phyloP scores from a whole-genome alignment of 306 rosid species.

The Quercus dentata region DNA sequence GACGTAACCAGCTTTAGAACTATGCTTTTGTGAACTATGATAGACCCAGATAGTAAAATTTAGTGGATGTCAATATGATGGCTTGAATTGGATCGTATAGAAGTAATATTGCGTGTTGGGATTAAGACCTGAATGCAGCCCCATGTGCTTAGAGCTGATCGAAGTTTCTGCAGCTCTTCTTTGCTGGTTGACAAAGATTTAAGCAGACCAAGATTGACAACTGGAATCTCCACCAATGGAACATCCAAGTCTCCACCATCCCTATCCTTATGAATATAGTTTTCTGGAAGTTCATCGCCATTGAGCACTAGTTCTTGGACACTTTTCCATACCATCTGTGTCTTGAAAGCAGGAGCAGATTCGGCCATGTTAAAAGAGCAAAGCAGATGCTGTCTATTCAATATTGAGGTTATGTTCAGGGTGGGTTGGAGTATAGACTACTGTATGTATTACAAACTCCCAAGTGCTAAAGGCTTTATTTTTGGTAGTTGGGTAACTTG shows the following conservation, averaged over 20 bases:
- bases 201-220: conserved; percentile 29
- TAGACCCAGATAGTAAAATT: too few relatives aligned
- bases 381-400: background rate
- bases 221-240: conserved; percentile 25
- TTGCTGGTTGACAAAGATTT: conserved; percentile 1
- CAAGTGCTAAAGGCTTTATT: too few relatives aligned
- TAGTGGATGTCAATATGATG: too few relatives aligned
- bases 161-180: conserved; percentile 32
- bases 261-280: conserved; percentile 22
- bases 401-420: too few relatives aligned
- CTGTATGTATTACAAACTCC: too few relatives aligned
- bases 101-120: background rate
- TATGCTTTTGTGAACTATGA: too few relatives aligned
- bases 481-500: too few relatives aligned
- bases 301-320: conserved; percentile 34
- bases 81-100: too few relatives aligned
- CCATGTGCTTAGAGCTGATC: conserved; percentile 32
- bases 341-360: background rate
- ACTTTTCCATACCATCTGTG: background rate
- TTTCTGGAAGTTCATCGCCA: conserved; percentile 27
- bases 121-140: conserved; percentile 44
- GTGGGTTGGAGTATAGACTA: too few relatives aligned
- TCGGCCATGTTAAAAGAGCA: conserved; percentile 18
- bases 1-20: too few relatives aligned
- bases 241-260: conserved; percentile 22